Evolutionary conservation across 805 yeast species (phyloP), one percentile per base, ranked within the genome.

Genomic region (Metschnikowia aberdeeniae): DNA sequence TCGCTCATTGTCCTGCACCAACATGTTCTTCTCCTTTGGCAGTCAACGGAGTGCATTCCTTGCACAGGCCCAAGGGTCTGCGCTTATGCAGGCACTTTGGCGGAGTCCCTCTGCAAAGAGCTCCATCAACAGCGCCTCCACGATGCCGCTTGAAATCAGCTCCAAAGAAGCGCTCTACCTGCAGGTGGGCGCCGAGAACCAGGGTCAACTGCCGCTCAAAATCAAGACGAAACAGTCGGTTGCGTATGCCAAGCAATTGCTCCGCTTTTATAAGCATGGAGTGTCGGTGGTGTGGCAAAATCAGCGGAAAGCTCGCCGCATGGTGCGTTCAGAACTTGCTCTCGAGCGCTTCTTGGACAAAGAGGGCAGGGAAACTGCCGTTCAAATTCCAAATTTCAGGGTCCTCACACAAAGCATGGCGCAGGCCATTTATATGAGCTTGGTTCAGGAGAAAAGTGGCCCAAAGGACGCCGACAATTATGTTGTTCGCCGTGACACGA

Each of bases 211-310:
- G 17, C 50, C 50, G 4, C 6, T 55, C 2, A 30, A 37, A n/a
- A 47, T 68, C 35, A 61, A 57, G 43, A 31, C 55, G 24, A 70
- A 66, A 42, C 78, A 78, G 51, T 68, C 68, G 54, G 56, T 62
- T 19, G 63, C 70, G 1, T 73, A 73, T 50, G 80, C 76, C 5
- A 73, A 75, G 54, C 51, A 64, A 2, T 51, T 80, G 35, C 53
- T 82, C 34, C 59, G 59, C 5, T 81, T 82, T 58, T 84, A 84
- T 64, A 75, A 76, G 48, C 59, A 65, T 2, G 90, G 92, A 1
- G 68, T 84, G 2, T 60, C 65, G 17, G 77, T 76, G 51, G 76
- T 82, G 0, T 81, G 83, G 79, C 49, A 60, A 1, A 79, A 80
- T 47, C 48, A 60, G 33, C 53, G 53, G 32, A 42, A 47, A 24